Percentiles rank a stretch among this genome's conserved stretches.
Evolutionary conservation across 768 basidiomycete species (phyloP).

Genomic region (Mycena polygramma): DNA sequence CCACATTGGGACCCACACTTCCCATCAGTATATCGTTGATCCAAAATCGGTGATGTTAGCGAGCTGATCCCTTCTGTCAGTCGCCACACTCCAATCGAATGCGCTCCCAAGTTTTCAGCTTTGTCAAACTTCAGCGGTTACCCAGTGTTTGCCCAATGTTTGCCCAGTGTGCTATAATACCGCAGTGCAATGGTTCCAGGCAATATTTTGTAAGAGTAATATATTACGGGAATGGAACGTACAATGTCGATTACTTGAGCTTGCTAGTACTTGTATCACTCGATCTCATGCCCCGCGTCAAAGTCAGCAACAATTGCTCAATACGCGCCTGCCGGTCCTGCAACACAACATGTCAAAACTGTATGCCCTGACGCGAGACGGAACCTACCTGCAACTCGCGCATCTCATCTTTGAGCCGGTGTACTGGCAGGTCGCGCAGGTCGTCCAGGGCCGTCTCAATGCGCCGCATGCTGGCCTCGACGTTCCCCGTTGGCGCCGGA

Average conservation of each 20-base stretch:
- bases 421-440: conserved; percentile 72
- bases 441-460: conserved; percentile 76
- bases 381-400: conserved; percentile 79
- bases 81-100: neutral
- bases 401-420: conserved; percentile 81
- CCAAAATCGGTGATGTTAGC: neutral
- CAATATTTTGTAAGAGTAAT: neutral
- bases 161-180: neutral
- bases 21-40: conserved; percentile 10
- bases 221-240: neutral
- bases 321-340: conserved; percentile 86
- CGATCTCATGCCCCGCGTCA: conserved; percentile 74
- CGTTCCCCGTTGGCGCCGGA: conserved; percentile 41
- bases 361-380: neutral
- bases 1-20: neutral
- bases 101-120: neutral
- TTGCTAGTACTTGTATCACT: conserved; percentile 50
- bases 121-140: neutral
- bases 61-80: neutral
- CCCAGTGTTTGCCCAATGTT: too few relatives aligned
- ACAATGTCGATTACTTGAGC: conserved; percentile 21
- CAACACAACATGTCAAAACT: conserved; percentile 18
- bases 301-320: conserved; percentile 75
- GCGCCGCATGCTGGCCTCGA: conserved; percentile 63
- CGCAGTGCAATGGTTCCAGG: neutral